phyloP scores from a whole-genome alignment of 352 stramenopile genomes.

The Phytophthora boehmeriae region DNA sequence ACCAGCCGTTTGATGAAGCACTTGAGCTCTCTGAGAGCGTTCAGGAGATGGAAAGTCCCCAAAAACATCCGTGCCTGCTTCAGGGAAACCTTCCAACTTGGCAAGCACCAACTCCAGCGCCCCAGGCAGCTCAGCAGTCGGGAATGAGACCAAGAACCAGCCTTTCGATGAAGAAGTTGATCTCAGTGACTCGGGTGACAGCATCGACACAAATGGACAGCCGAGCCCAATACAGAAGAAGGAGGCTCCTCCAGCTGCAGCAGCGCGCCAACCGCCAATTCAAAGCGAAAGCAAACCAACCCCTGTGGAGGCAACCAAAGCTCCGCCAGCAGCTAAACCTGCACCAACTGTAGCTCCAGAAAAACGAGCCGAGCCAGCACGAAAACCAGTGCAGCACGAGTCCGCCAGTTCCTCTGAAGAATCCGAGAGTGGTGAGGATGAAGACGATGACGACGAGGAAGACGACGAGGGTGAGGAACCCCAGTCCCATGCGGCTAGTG shows the following conservation, averaged over 20 bases:
- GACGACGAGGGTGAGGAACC: conserved; percentile 56
- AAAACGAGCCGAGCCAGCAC: conserved; percentile 48
- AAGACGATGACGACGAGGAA: conserved; percentile 69
- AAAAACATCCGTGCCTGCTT: conserved; percentile 25
- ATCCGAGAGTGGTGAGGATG: conserved; percentile 69
- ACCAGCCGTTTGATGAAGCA: conserved; percentile 83
- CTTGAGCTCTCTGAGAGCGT: conserved; percentile 83
- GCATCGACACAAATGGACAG: conserved; percentile 81
- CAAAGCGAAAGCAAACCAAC: conserved; percentile 22
- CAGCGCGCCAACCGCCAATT: conserved; percentile 12
- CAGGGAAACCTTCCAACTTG: conserved; percentile 18
- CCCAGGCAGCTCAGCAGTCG: conserved; percentile 5
- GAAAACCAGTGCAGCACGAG: conserved; percentile 52
- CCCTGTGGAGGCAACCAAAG: conserved; percentile 3
- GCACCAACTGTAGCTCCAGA: conserved; percentile 17
- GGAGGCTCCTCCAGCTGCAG: conserved; percentile 6
- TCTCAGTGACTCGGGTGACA: conserved; percentile 85
- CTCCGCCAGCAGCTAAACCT: conserved; percentile 29
- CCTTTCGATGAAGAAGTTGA: conserved; percentile 90
- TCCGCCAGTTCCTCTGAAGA: conserved; percentile 75
- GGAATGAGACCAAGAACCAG: conserved; percentile 78
- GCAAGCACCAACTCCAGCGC: conserved; percentile 7
- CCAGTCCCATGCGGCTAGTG: conserved; percentile 25
- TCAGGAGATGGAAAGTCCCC: conserved; percentile 75
- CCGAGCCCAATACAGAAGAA: conserved; percentile 51